Conservation (phyloP, 306 rosid species). For the Arachis stenosperma region DNA sequence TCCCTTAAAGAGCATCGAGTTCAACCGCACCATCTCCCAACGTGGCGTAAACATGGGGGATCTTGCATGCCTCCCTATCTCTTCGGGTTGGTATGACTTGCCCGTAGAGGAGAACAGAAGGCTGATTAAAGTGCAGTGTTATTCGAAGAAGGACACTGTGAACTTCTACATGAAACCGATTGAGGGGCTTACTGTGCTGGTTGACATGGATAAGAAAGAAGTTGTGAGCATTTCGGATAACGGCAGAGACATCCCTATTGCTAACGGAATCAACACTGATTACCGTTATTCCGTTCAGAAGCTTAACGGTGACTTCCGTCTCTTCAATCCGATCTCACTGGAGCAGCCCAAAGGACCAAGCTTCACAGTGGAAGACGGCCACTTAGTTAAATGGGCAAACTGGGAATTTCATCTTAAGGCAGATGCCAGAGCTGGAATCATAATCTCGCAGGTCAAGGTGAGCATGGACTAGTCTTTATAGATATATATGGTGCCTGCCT, state of each 20-base stretch:
- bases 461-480: too few species aligned
- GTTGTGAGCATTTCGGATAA: slow-evolving; percentile 63
- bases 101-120: slow-evolving; percentile 60
- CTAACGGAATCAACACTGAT: slow-evolving; percentile 68
- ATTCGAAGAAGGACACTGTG: slow-evolving; percentile 65
- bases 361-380: slow-evolving; percentile 59
- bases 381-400: slow-evolving; percentile 81
- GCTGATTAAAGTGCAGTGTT: slow-evolving; percentile 82
- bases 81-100: slow-evolving; percentile 80
- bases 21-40: slow-evolving; percentile 62
- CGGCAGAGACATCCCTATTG: slow-evolving; percentile 67
- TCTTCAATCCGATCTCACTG: slow-evolving; percentile 74
- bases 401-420: slow-evolving; percentile 87
- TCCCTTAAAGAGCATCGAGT: slow-evolving; percentile 49
- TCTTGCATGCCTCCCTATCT: slow-evolving; percentile 66
- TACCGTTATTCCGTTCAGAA: slow-evolving; percentile 68
- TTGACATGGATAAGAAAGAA: slow-evolving; percentile 62
- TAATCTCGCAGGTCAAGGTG: slow-evolving; percentile 58
- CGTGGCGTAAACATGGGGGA: slow-evolving; percentile 71
- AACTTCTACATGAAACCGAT: slow-evolving; percentile 95
- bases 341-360: slow-evolving; percentile 91
- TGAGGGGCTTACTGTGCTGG: slow-evolving; percentile 76
- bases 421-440: slow-evolving; percentile 71
- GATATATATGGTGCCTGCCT: too few species aligned
- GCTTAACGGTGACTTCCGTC: slow-evolving; percentile 46